phyloP scores from a whole-genome alignment of 2,329 filamentous ascomycete genomes.

The Trichoderma sp. region DNA sequence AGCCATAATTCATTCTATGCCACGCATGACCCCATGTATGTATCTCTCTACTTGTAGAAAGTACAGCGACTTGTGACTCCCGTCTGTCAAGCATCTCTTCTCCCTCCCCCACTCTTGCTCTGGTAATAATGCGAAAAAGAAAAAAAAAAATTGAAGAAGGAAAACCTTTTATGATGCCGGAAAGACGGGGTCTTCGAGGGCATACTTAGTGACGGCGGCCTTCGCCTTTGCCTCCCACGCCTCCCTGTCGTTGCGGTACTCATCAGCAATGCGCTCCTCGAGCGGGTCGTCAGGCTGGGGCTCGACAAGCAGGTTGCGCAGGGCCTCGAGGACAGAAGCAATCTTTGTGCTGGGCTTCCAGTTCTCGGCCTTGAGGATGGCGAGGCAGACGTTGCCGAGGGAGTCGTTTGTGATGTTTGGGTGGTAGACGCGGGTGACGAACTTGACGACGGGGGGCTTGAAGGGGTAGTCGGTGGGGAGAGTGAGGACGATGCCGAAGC shows the following conservation, averaged over 20 bases:
- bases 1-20: neutral
- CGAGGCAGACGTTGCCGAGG: constrained; percentile 80
- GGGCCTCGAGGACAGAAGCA: constrained; percentile 70
- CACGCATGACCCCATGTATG: neutral
- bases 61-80: neutral
- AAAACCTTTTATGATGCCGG: constrained; percentile 20
- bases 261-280: constrained; percentile 80
- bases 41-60: neutral
- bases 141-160: too few relatives aligned
- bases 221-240: constrained; percentile 73
- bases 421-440: constrained; percentile 91
- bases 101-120: neutral
- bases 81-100: neutral
- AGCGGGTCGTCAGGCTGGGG: constrained; percentile 88
- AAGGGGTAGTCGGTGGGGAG: constrained; percentile 85
- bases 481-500: constrained; percentile 68
- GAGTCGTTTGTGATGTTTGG: constrained; percentile 89
- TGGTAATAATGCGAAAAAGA: too few relatives aligned
- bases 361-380: constrained; percentile 76
- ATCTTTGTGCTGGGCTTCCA: constrained; percentile 90
- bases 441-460: constrained; percentile 77
- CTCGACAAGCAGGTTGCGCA: constrained; percentile 70
- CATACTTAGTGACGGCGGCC: constrained; percentile 72
- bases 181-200: constrained; percentile 45
- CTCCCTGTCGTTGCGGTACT: constrained; percentile 66